These are phyloP conservation scores for Pisolithus sp. DNA, from an alignment of 768 basidiomycete genomes.

Conservation along the genomic window DNA sequence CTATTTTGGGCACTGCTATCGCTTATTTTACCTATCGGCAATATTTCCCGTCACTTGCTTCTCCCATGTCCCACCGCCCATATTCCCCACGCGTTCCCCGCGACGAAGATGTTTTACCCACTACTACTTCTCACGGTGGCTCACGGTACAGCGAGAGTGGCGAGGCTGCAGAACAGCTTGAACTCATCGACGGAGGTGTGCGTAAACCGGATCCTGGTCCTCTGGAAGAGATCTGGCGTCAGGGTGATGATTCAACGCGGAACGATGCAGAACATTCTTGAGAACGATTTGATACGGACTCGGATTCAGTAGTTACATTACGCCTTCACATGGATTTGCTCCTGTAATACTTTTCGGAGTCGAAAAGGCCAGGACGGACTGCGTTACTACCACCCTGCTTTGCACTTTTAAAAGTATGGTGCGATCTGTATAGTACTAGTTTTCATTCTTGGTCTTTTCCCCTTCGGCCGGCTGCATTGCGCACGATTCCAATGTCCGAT, in stretches of 20 bases:
- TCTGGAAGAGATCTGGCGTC: constrained; percentile 24
- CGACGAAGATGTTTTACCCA: constrained; percentile 40
- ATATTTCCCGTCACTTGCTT: constrained; percentile 72
- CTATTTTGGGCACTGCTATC: constrained; percentile 62
- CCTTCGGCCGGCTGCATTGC: too few species aligned
- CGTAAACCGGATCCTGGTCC: constrained; percentile 5
- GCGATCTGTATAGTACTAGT: too few species aligned
- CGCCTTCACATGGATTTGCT: too few species aligned
- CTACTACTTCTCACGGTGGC: constrained; percentile 10
- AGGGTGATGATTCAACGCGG: constrained; percentile 20
- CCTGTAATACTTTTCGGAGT: too few species aligned
- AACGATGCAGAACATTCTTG: constrained; percentile 12
- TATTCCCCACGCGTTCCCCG: constrained; percentile 60
- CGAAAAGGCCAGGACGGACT: too few species aligned
- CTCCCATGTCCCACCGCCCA: constrained; percentile 59
- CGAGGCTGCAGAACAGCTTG: constrained; percentile 19
- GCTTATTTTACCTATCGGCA: constrained; percentile 77
- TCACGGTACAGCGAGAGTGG: constrained; percentile 9
- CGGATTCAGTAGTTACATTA: too few species aligned
- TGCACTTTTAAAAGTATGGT: too few species aligned
- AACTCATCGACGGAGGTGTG: constrained; percentile 17
- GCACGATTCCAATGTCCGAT: too few species aligned
- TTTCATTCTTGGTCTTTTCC: too few species aligned
- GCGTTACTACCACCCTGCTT: too few species aligned
- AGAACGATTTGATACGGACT: background rate